Base-by-base conservation (phyloP, 306 rosid genomes). In the Malus sieversii region DNA sequence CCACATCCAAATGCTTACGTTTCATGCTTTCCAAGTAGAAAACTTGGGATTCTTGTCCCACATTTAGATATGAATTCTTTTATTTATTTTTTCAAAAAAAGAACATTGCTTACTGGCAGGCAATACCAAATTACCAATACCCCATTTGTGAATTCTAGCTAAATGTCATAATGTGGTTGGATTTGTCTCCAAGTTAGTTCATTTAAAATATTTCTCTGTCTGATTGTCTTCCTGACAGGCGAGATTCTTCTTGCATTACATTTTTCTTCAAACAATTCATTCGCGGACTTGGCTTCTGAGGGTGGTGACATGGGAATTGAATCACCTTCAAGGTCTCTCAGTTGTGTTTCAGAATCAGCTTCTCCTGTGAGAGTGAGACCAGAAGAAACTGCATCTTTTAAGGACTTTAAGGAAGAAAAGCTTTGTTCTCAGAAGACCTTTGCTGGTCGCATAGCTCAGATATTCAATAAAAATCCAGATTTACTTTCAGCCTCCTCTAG, bases 361-460 rank as follows among this genome's bases (percentile, higher is more conserved):
- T 93, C 98, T 66, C 90, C 97, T 29, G 68, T 51, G 8, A 86
- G 89, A 69, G 70, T 30, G n/a, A 87, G 86, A 68, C 85, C 9
- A 75, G 93, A 88, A 23, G 97, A 94, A 58, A 38, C 60, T 10
- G n/a, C 62, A 38, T 70, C 76, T 33, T 67, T 79, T 9, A 94
- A 78, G 90, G 98, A 75, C 42, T 67, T 79, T 9, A 94, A 78
- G 90, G 98, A 94, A 61, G 92, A 88, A 6, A 88, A 84, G 81
- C 6, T 71, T 18, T 32, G 23, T 78, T 11, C 72, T n/a, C 97
- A 93, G 84, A 94, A 79, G 70, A 66, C 93, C 48, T 46, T 94
- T 68, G 93, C 97, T 6, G 90, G 86, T 73, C 85, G 92, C 69
- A 22, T 91, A 81, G 94, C 89, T 71, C 96, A 90, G 63, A 88